phyloP scores from a whole-genome alignment of 768 basidiomycete genomes.

The Lactarius sanguifluus region DNA sequence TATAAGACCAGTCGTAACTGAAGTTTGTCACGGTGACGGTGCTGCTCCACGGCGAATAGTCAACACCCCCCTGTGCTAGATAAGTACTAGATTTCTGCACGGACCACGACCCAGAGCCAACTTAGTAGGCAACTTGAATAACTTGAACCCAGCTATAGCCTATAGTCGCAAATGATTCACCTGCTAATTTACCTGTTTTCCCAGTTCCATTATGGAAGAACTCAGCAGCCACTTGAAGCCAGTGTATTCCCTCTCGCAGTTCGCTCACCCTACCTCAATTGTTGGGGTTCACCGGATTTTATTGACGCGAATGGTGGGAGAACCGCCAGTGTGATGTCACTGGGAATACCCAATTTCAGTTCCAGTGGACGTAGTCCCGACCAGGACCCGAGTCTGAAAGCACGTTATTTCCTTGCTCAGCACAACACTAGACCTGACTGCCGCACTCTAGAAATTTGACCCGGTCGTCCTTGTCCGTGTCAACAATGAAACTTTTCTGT shows the following conservation, averaged over 20 bases:
- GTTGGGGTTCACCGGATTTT: constrained; percentile 21
- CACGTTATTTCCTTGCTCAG: not conserved
- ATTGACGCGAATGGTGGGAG: too few species aligned
- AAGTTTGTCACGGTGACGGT: too few species aligned
- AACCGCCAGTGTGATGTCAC: too few species aligned
- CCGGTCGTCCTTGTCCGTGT: constrained; percentile 21
- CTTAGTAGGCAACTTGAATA: too few species aligned
- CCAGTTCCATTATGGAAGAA: not conserved
- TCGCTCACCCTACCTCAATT: constrained; percentile 33
- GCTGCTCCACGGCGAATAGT: too few species aligned
- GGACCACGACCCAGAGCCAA: not conserved
- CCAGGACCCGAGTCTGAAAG: too few species aligned
- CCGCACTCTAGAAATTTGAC: not conserved
- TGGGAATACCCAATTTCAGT: too few species aligned
- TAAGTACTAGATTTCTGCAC: too few species aligned
- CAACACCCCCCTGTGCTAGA: too few species aligned
- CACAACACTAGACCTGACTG: not conserved
- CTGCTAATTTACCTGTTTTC: not conserved
- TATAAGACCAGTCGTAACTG: too few species aligned
- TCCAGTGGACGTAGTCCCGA: too few species aligned
- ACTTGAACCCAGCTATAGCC: not conserved
- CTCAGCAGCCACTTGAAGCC: not conserved
- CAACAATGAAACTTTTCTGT: constrained; percentile 25
- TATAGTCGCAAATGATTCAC: not conserved
- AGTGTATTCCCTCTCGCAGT: constrained; percentile 32